Base-by-base conservation (phyloP, 2,329 filamentous ascomycete species). In the Diaporthe batatas region DNA sequence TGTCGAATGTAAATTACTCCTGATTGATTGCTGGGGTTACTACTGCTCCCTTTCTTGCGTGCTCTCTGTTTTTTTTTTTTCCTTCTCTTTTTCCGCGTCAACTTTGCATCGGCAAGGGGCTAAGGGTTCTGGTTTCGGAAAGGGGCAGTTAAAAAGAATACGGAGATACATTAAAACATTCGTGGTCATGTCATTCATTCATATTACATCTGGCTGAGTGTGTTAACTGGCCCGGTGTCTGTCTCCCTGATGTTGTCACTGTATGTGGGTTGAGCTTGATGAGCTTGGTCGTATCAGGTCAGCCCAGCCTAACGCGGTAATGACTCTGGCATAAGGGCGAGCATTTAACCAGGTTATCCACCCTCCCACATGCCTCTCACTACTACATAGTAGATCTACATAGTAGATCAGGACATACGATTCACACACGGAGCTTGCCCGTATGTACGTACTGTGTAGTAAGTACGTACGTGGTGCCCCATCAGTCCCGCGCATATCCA, bases 61-160 rank as follows among this genome's bases (percentile, higher is more conserved):
- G 16, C 21, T 11, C 32, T 12, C 2, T 49, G 3, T 14, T 18
- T 6, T 36, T 25, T 51, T 5, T 25, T 8, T 10, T 21, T 5
- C n/a, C 29, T n/a, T n/a, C n/a, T n/a, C n/a, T n/a, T n/a, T n/a
- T n/a, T n/a, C n/a, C n/a, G 12, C n/a, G 55, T 49, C 25, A 25
- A 51, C n/a, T 51, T 51, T 65, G 62, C 62, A 65, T 65, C 21
- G 58, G 29, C 10, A 23, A 47, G 59, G 62, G 62, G 44, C 44
- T 49, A 14, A 25, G n/a, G 62, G 29, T 36, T 29, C 51, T 32
- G 44, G 11, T 39, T 25, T 23, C 21, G 29, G 58, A 47, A 23
- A 51, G 23, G 57, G 32, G 29, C 29, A 29, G 29, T 29, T 21
- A 44, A 65, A 51, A 51, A 65, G 12, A 32, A 23, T 36, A 51